phyloP scores from a whole-genome alignment of 257 asterid species.

The Apocynum venetum region DNA sequence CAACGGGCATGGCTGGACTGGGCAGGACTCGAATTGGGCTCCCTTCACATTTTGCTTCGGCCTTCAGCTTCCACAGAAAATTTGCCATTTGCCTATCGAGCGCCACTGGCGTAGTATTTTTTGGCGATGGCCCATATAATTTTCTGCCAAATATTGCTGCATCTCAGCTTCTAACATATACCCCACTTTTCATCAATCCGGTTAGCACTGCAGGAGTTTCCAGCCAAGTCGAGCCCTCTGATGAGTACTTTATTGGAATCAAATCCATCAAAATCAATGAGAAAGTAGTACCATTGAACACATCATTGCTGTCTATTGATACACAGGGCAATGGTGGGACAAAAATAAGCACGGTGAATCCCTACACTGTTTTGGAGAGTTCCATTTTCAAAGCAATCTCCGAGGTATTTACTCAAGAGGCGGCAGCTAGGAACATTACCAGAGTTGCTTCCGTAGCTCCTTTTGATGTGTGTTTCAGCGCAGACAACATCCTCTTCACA shows the following conservation, averaged over 20 bases:
- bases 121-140: slow-evolving; percentile 18
- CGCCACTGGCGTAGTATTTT: slow-evolving; percentile 10
- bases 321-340: slow-evolving; percentile 21
- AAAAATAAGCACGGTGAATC: slow-evolving; percentile 25
- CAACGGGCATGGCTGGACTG: slow-evolving; percentile 33
- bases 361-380: slow-evolving; percentile 45
- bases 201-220: slow-evolving; percentile 3
- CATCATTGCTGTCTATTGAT: slow-evolving; percentile 11
- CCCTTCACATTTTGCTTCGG: slow-evolving; percentile 45
- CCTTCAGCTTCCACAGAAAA: slow-evolving; percentile 48
- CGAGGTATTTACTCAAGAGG: slow-evolving; percentile 22
- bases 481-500: slow-evolving; percentile 30
- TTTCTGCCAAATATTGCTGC: slow-evolving; percentile 10
- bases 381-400: slow-evolving; percentile 37
- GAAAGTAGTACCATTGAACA: slow-evolving; percentile 13
- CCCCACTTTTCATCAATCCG: slow-evolving; percentile 22
- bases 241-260: slow-evolving; percentile 21
- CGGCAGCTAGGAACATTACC: slow-evolving; percentile 36
- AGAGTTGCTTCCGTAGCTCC: slow-evolving; percentile 37
- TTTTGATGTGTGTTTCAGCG: slow-evolving; percentile 53
- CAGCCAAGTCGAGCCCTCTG: slow-evolving; percentile 1
- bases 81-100: slow-evolving; percentile 37
- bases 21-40: slow-evolving; percentile 44
- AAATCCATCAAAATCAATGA: slow-evolving; percentile 11
- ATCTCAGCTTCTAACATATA: slow-evolving; percentile 7